Evolutionary conservation across 2,329 filamentous ascomycete genomes (phyloP).

Genomic region (Endoconidiophora polonica): DNA sequence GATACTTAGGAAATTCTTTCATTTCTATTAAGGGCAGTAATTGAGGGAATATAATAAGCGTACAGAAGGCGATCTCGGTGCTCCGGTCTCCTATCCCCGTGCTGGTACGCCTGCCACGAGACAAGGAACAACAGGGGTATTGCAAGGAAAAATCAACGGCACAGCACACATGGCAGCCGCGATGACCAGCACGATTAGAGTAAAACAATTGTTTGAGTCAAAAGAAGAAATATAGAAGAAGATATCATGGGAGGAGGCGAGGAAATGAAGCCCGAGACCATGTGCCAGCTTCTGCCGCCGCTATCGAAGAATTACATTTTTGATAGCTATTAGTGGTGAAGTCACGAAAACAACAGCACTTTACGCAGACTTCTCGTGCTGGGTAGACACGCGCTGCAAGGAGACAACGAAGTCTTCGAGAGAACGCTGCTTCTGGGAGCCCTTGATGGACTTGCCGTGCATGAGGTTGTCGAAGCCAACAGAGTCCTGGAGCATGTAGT

Average conservation of each 20-base stretch:
- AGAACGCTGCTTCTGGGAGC: conserved; percentile 65
- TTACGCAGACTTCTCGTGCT: conserved; percentile 78
- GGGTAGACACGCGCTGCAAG: conserved; percentile 75
- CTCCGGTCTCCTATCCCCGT: conserved; percentile 4
- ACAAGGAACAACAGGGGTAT: background rate
- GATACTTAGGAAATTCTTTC: conserved; percentile 7
- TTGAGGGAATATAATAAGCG: conserved; percentile 4
- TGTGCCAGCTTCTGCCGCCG: conserved; percentile 5
- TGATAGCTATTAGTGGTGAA: background rate
- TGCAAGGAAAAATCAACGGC: conserved; percentile 3
- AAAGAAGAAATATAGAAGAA: background rate
- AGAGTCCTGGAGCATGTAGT: conserved; percentile 67
- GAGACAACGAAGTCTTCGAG: conserved; percentile 86
- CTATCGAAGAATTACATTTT: background rate
- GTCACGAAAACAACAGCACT: conserved; percentile 12
- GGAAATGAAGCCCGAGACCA: background rate
- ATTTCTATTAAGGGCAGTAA: conserved; percentile 9
- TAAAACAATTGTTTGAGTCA: background rate
- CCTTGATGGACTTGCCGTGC: conserved; percentile 75
- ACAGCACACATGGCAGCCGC: conserved; percentile 7
- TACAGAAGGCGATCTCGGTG: conserved; percentile 5
- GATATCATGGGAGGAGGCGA: background rate
- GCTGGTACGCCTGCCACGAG: conserved; percentile 6
- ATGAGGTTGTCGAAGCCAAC: conserved; percentile 78
- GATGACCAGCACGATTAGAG: conserved; percentile 9